Percentiles rank a stretch among this genome's conserved stretches.
Conservation (phyloP, 768 basidiomycete species). For the Trametes punicea region DNA sequence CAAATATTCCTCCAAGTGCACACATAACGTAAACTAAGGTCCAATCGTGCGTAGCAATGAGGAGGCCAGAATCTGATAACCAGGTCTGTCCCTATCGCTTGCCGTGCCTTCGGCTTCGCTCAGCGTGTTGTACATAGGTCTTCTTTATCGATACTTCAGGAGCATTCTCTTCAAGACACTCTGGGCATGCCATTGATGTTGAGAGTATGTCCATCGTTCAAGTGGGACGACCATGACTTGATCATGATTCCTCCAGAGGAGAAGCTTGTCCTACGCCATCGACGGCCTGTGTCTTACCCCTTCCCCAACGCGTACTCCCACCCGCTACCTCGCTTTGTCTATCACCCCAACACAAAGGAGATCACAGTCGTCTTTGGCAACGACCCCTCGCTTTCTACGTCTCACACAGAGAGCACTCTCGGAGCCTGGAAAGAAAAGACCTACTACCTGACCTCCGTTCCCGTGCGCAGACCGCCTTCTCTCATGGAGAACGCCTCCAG, state of each 20-base stretch:
- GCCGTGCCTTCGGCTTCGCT: too few relatives aligned
- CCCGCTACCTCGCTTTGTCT: slow-evolving; percentile 68
- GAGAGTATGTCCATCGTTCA: slow-evolving; percentile 50
- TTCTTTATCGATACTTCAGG: slow-evolving; percentile 82
- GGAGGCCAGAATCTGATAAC: slow-evolving; percentile 68
- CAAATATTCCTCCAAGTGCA: neutral
- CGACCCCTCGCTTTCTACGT: slow-evolving; percentile 61
- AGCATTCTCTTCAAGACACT: slow-evolving; percentile 69
- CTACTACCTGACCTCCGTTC: slow-evolving; percentile 65
- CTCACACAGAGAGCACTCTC: slow-evolving; percentile 11
- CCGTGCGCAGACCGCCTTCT: slow-evolving; percentile 62
- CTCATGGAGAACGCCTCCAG: slow-evolving; percentile 70
- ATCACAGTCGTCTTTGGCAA: slow-evolving; percentile 57
- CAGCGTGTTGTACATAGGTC: slow-evolving; percentile 42
- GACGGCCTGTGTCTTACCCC: slow-evolving; percentile 70
- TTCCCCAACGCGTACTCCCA: slow-evolving; percentile 80
- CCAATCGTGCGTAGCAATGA: slow-evolving; percentile 45
- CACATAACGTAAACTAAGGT: neutral
- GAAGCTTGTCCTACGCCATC: slow-evolving; percentile 67
- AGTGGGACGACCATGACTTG: neutral
- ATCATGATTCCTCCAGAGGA: slow-evolving; percentile 43
- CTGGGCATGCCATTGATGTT: slow-evolving; percentile 81
- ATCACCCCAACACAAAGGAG: slow-evolving; percentile 49
- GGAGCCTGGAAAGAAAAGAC: slow-evolving; percentile 51
- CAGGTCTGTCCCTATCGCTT: slow-evolving; percentile 44